A percentile compares a stretch with the other conserved stretches of the same genome.
These are phyloP conservation scores for Tremellales sp. DNA, from an alignment of 1,284 basidiomycete genomes.

Conservation along the genomic window DNA sequence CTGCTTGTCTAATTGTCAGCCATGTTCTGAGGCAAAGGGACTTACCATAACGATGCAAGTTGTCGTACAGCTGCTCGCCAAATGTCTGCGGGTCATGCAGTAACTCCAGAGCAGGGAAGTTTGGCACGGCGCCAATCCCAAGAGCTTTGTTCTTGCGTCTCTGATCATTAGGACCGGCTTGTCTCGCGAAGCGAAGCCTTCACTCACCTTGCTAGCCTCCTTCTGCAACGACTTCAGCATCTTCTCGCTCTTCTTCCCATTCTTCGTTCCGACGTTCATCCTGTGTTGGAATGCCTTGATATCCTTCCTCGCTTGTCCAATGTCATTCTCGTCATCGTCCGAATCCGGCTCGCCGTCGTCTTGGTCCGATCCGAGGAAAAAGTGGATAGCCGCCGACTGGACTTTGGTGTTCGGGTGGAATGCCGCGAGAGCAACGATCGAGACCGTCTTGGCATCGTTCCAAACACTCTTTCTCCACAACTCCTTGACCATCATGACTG, in stretches of 20 bases:
- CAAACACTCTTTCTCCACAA: constrained; percentile 93
- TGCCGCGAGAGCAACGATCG: constrained; percentile 86
- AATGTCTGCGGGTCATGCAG: constrained; percentile 95
- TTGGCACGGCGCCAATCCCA: constrained; percentile 55
- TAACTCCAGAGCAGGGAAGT: constrained; percentile 91
- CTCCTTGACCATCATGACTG: constrained; percentile 88
- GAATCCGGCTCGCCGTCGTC: constrained; percentile 63
- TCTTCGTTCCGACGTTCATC: constrained; percentile 76
- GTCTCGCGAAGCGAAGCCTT: background rate
- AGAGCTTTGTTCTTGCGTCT: constrained; percentile 56
- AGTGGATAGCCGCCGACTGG: constrained; percentile 92
- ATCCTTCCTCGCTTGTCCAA: constrained; percentile 55
- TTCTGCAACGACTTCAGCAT: constrained; percentile 54
- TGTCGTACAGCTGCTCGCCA: constrained; percentile 89
- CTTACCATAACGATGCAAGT: constrained; percentile 64
- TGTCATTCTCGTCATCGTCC: constrained; percentile 68
- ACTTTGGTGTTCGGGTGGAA: constrained; percentile 94
- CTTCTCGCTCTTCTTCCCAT: constrained; percentile 74
- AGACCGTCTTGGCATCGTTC: constrained; percentile 90
- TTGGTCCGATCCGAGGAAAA: constrained; percentile 84
- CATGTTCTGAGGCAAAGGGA: constrained; percentile 1
- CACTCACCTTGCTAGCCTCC: constrained; percentile 61
- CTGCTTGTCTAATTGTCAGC: constrained; percentile 65
- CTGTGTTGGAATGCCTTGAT: constrained; percentile 73
- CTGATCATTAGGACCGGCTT: constrained; percentile 43